A percentile compares a stretch with the other conserved stretches of the same genome.
Evolutionary conservation across 129 eudicot species (phyloP).

Genomic region (carrot (Daucus carota)): DH1_v3.0 NC_030387.2:34380001-34380500

Average conservation of each 20-base stretch:
- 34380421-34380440: constrained; percentile 17
- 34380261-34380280: background rate
- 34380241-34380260: background rate
- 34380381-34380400: background rate
- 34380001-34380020: too few species aligned
- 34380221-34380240: constrained; percentile 3
- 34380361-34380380: background rate
- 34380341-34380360: background rate
- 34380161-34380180: background rate
- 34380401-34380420: background rate
- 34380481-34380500: background rate
- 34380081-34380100: background rate
- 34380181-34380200: background rate
- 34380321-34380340: background rate
- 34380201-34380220: background rate
- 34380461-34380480: background rate
- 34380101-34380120: background rate
- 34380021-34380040: too few species aligned
- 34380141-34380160: background rate
- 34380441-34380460: constrained; percentile 7
- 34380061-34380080: background rate
- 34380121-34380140: background rate
- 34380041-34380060: background rate
- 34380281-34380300: background rate
- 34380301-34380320: background rate